Base-by-base conservation (phyloP, 2,329 filamentous ascomycete genomes). In the Cladosporium austrohemisphaericum region DNA sequence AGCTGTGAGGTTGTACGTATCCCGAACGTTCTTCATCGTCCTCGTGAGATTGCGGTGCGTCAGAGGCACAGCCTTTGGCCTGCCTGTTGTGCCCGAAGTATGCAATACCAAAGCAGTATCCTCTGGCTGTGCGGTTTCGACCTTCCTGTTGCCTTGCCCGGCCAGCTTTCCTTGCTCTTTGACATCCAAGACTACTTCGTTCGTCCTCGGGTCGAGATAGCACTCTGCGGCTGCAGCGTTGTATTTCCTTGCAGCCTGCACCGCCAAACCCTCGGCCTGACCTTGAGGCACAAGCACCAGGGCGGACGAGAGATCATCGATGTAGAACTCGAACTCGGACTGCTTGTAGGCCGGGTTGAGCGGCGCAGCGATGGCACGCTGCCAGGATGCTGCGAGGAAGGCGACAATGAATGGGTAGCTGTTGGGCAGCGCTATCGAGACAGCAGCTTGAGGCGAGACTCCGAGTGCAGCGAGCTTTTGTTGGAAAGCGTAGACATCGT, bases 251-350 rank as follows among this genome's bases (percentile, higher is more conserved):
- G 88, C 88, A 1, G 88, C 88, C 62, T 81, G 79, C 22, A 93
- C 86, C 20, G 85, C 87, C 10, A 86, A 79, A 8, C 81, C 83
- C 64, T 84, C 74, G 57, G 82, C 76, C 9, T 75, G 74, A 13
- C 86, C 88, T 58, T 76, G 76, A 10, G 88, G 88, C 8, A 94
- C 85, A 28, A 94, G 75, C 25, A 89, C 80, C 52, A 94, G 73
- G 26, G 84, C 84, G 4, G 88, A 92, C 64, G 84, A 87, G 59
- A 94, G 76, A 65, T 95, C 88, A 56, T 90, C 85, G 62, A 95
- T 92, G 69, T 93, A 94, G 70, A 94, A 94, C 67, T 93, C 88
- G 66, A 92, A 93, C 68, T 94, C 88, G 50, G 84, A 84, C 69
- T 93, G 87, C 73, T 91, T 94, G 75, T 94, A 94, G 36, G 84